These are phyloP conservation scores for Eucalyptus viminalis DNA, from an alignment of 345 rosid genomes.

Conservation along the genomic window DNA sequence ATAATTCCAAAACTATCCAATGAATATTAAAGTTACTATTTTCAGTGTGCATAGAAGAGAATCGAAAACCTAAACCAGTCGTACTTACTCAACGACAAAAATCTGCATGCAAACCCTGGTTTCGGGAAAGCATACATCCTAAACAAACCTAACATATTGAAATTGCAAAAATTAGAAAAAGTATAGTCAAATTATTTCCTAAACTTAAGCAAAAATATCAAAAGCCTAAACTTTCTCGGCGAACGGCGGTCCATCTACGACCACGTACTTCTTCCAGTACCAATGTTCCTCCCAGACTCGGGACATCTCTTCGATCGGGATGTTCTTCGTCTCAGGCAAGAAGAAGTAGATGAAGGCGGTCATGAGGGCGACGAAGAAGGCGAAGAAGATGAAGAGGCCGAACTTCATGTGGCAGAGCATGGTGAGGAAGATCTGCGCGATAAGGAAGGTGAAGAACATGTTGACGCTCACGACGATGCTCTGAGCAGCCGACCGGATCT, in stretches of 20 bases:
- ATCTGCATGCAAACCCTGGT: background rate
- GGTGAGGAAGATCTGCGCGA: background rate
- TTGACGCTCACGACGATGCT: conserved; percentile 11
- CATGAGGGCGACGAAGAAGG: conserved; percentile 8
- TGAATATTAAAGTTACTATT: background rate
- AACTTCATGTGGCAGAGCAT: background rate
- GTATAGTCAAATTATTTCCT: background rate
- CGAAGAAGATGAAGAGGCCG: background rate
- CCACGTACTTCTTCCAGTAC: background rate
- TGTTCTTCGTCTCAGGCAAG: conserved; percentile 22
- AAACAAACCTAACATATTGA: background rate
- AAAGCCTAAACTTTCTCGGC: background rate
- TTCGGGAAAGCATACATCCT: background rate
- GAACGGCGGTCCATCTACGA: background rate
- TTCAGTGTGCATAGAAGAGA: background rate
- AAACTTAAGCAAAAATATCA: background rate
- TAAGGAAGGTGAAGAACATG: conserved; percentile 3
- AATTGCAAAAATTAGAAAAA: background rate
- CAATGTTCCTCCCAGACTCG: conserved; percentile 18
- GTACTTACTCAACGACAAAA: background rate
- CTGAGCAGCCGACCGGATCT: conserved; percentile 24
- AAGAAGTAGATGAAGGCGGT: conserved; percentile 8
- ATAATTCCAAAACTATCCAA: background rate
- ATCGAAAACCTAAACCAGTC: background rate
- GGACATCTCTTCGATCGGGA: conserved; percentile 12